Percentiles rank a stretch among this genome's conserved stretches.
phyloP scores from a whole-genome alignment of 208 protist genomes.

The Angomonas ambiguus region DNA sequence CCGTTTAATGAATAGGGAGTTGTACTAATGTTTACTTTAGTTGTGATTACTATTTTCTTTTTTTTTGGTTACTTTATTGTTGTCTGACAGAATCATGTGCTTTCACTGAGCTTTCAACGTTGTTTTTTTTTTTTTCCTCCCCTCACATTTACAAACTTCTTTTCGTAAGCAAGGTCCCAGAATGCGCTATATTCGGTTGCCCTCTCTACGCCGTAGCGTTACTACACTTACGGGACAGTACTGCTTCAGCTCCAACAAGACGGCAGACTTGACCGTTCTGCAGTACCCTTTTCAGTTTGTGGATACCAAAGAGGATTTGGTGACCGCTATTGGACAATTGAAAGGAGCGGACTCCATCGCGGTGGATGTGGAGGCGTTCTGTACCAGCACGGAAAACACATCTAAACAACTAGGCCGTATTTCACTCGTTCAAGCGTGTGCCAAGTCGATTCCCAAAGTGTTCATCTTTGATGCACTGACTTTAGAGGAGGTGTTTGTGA shows the following conservation, averaged over 20 bases:
- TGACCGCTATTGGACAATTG: slow-evolving; percentile 31
- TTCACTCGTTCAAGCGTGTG: slow-evolving; percentile 80
- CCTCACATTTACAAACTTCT: no score
- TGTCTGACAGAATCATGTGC: background rate
- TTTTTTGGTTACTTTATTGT: background rate
- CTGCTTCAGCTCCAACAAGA: no score
- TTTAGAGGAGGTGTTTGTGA: slow-evolving; percentile 33
- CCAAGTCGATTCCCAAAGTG: slow-evolving; percentile 45
- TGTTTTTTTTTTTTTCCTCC: background rate
- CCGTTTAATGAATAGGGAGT: no score
- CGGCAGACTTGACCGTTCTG: slow-evolving; percentile 32
- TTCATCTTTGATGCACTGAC: slow-evolving; percentile 86
- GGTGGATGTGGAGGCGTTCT: slow-evolving; percentile 86
- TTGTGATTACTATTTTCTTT: background rate
- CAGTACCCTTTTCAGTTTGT: slow-evolving; percentile 69
- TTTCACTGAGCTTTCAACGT: background rate
- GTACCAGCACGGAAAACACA: slow-evolving; percentile 32
- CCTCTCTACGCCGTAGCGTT: no score
- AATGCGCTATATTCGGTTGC: no score
- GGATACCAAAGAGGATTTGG: slow-evolving; percentile 35
- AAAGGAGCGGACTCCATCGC: slow-evolving; percentile 39
- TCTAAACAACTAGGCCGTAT: slow-evolving; percentile 69
- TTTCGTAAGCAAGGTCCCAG: no score
- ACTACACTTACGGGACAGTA: no score
- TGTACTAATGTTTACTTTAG: background rate